A percentile compares a stretch with the other conserved stretches of the same genome.
Conservation (phyloP, 164 flowering plant genomes). For the Stephania cephalantha region DNA sequence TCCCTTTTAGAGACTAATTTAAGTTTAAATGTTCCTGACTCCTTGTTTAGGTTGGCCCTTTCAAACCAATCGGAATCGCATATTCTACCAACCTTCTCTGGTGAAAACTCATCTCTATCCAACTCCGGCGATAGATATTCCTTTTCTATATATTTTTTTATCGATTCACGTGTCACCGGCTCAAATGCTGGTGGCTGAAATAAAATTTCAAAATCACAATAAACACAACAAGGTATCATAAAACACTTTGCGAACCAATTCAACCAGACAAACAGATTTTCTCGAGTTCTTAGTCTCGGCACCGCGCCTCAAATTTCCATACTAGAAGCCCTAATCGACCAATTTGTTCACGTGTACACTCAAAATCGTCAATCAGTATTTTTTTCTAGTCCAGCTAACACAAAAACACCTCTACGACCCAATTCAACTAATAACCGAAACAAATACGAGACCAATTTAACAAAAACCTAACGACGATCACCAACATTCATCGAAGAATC, state of each 20-base stretch:
- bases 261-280: neutral
- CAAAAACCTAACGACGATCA: neutral
- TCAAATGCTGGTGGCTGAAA: neutral
- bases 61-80: constrained; percentile 99
- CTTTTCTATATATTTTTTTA: constrained; percentile 61
- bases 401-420: no score
- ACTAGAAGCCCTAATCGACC: neutral
- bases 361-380: neutral
- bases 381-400: no score
- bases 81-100: constrained; percentile 70
- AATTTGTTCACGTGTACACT: no score
- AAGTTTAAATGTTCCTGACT: constrained; percentile 25
- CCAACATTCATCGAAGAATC: neutral
- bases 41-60: constrained; percentile 51
- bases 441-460: neutral
- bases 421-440: no score
- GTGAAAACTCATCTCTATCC: constrained; percentile 66
- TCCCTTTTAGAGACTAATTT: no score
- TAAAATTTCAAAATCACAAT: no score
- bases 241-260: neutral
- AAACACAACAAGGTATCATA: no score
- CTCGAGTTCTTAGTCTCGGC: no score
- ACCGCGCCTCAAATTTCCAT: neutral
- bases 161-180: constrained; percentile 61
- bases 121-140: constrained; percentile 62